Evolutionary conservation across 2,329 filamentous ascomycete species (phyloP), one percentile per base, ranked within the genome.

Genomic region (Colletotrichum scovillei): DNA sequence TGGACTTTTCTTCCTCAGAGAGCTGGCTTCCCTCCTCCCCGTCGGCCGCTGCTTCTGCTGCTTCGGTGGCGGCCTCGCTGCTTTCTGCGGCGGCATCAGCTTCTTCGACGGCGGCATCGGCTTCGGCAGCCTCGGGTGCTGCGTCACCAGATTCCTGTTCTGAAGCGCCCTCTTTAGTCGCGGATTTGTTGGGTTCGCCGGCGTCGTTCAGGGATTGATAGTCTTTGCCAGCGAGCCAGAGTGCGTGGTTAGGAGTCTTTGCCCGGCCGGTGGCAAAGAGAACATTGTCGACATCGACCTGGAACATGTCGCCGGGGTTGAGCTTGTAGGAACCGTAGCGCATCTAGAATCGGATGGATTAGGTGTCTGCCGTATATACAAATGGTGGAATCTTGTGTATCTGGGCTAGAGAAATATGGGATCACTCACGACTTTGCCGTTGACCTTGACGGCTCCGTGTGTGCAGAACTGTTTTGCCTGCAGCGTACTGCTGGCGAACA

Each of bases 241-340:
- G 65, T n/a, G 67, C 60, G 57, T 69, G 69, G 35, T 65, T 57
- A 56, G 76, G 52, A 75, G 88, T 83, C 83, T 95, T 97, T 62
- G 90, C 89, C 30, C 89, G 88, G 72, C 97, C 97, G 1, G 95
- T 98, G 42, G 94, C 96, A 79, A 90, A 95, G 83, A 99, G 88
- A 69, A 99, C 97, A 78, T 92, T 91, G 52, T 98, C 94, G 46
- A 94, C 89, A 24, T 98, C 93, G 78, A 99, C 96, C 82, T 97
- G 95, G 88, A 99, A 99, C 91, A 99, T 94, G 82, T 99, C 97
- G 77, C 97, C 97, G 3, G 97, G 97, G 83, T 99, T 99, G 52
- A 99, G 90, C 76, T 95, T 92, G 83, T 99, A 99, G 68, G 95
- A 93, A 9, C 97, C 95, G 80, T 97, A 94, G 75, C 90, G 88